Evolutionary conservation across 495 filamentous ascomycete genomes (phyloP), one percentile per base, ranked within the genome.

Genomic region (Neurospora cerealis): DNA sequence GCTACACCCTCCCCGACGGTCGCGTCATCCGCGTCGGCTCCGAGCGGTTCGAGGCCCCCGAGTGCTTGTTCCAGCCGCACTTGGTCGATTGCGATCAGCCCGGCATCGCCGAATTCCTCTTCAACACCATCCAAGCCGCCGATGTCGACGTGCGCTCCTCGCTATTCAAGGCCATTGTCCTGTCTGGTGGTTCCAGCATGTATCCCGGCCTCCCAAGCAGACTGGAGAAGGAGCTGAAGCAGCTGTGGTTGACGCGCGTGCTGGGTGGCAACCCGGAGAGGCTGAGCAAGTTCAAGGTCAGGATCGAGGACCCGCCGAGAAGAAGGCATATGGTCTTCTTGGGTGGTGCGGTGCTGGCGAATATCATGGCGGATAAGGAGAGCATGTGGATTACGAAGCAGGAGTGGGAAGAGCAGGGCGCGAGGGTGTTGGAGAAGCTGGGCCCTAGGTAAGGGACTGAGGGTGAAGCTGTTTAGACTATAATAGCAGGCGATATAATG

Each of bases 311-410:
- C 80, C 96, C 96, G 66, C 96, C 96, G 21, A 88, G 96, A 83
- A 89, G 96, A 81, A 89, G 95, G 80, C 96, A 99, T 83, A 98
- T 99, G 96, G 96, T 98, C 5, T 99, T 99, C 89, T 83, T 98
- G 72, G 96, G 96, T 73, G 96, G 96, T 79, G 96, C 96, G 10
- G 96, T 99, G 69, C 87, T 99, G 71, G 96, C 96, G 74, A 98
- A 97, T 81, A 94, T 99, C 84, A 98, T 99, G 91, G 94, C 96
- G 70, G 94, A 98, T 82, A 97, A 97, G 83, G 93, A 97, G 78
- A 91, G 92, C 81, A 99, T 99, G 96, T 99, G 96, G 96, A 95
- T 99, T 71, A 91, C 91, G 70, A 97, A 97, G 86, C 87, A 92
- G 79, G 96, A 99, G 83, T 99, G 96, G 96, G 86, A 94, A 79